Conservation (phyloP, 495 filamentous ascomycete species). For the Eremomyces bilateralis region DNA sequence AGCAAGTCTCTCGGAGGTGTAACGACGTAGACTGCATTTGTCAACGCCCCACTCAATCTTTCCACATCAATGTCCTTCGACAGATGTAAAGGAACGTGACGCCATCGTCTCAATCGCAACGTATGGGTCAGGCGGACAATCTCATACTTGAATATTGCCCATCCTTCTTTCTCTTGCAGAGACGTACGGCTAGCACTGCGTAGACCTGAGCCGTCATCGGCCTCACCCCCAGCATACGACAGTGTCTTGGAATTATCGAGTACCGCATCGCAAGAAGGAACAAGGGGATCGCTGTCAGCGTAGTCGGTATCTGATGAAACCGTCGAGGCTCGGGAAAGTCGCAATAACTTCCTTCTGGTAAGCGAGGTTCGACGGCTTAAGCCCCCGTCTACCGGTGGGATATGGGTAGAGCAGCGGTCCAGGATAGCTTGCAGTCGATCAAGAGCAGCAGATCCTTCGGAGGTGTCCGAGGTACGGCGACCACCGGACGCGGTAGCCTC, state of each 20-base stretch:
- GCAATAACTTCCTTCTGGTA: conserved; percentile 14
- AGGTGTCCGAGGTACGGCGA: background rate
- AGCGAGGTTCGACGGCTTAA: conserved; percentile 8
- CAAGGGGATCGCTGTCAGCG: conserved; percentile 41
- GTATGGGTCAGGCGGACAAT: conserved; percentile 81
- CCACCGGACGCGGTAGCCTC: conserved; percentile 1
- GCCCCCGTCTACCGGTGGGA: conserved; percentile 7
- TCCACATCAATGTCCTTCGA: conserved; percentile 54
- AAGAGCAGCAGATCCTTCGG: background rate
- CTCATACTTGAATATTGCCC: conserved; percentile 69
- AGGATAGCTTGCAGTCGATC: conserved; percentile 1
- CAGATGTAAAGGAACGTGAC: conserved; percentile 51
- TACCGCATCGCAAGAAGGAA: conserved; percentile 55
- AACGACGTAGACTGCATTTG: conserved; percentile 90
- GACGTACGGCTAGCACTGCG: conserved; percentile 10
- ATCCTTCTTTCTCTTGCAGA: conserved; percentile 47
- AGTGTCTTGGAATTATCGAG: conserved; percentile 81
- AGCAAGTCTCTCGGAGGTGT: conserved; percentile 45
- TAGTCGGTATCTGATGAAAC: conserved; percentile 63
- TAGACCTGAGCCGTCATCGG: conserved; percentile 23
- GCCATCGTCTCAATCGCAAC: conserved; percentile 73
- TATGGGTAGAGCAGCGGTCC: background rate
- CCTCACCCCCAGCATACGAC: conserved; percentile 40
- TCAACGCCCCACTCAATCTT: conserved; percentile 80
- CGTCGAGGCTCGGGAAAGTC: conserved; percentile 10